Evolutionary conservation across 352 stramenopile species (phyloP).

Genomic region (Blastocystis sp.): DNA sequence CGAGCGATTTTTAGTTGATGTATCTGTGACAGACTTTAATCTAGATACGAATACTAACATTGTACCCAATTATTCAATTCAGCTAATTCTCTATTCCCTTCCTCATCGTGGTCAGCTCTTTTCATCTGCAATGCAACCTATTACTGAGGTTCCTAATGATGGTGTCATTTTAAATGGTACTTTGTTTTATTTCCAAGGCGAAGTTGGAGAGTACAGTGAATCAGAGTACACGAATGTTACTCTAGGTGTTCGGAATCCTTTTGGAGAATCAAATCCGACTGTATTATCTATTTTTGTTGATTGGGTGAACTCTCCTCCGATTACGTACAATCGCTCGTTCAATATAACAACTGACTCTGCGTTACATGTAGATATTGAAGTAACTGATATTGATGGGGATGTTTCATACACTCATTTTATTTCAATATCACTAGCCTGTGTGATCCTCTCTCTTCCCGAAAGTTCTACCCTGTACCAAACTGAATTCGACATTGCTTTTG

Average conservation of each 20-base stretch:
- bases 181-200: background rate
- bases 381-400: constrained; percentile 26
- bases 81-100: background rate
- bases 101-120: background rate
- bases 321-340: background rate
- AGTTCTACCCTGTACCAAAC: background rate
- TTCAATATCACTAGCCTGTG: background rate
- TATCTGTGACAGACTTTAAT: constrained; percentile 19
- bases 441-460: background rate
- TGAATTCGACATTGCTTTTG: background rate
- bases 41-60: constrained; percentile 11
- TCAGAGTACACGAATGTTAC: background rate
- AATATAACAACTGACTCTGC: background rate
- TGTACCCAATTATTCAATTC: background rate
- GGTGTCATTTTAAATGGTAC: background rate
- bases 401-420: constrained; percentile 20
- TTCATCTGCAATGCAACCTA: background rate
- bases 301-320: constrained; percentile 22
- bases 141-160: background rate
- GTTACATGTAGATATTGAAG: background rate
- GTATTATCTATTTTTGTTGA: constrained; percentile 8
- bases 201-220: background rate
- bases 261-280: background rate
- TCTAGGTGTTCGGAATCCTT: background rate
- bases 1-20: background rate